phyloP scores from a whole-genome alignment of 345 rosid species.

The Viola odorata region DNA sequence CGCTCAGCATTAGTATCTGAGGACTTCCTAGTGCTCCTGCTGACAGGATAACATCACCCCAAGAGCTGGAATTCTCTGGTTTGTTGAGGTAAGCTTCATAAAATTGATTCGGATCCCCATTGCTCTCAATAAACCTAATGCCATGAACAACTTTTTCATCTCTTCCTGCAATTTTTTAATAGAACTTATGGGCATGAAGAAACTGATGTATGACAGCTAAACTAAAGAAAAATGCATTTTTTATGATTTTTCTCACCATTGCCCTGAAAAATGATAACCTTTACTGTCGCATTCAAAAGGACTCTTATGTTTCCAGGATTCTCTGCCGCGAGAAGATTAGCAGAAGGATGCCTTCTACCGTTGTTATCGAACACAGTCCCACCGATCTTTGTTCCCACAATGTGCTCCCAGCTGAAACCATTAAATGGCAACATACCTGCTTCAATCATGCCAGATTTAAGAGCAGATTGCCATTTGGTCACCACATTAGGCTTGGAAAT shows the following conservation, averaged over 20 bases:
- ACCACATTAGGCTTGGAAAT: slow-evolving; percentile 43
- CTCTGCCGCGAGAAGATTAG: slow-evolving; percentile 48
- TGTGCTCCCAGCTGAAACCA: slow-evolving; percentile 51
- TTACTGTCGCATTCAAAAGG: slow-evolving; percentile 48
- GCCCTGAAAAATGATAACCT: slow-evolving; percentile 11
- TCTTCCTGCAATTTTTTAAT: not conserved
- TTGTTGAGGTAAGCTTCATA: slow-evolving; percentile 13
- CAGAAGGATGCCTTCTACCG: slow-evolving; percentile 58
- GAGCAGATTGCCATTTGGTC: slow-evolving; percentile 44
- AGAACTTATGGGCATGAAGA: not conserved
- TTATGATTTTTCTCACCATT: slow-evolving; percentile 31
- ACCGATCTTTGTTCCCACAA: slow-evolving; percentile 62
- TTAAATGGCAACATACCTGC: slow-evolving; percentile 51
- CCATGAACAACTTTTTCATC: not conserved
- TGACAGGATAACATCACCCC: slow-evolving; percentile 54
- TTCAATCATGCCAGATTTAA: slow-evolving; percentile 52
- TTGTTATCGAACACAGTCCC: slow-evolving; percentile 46
- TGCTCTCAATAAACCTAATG: not conserved
- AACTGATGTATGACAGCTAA: not conserved
- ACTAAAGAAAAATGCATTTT: slow-evolving; percentile 13
- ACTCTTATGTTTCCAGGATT: slow-evolving; percentile 35
- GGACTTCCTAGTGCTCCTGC: slow-evolving; percentile 74
- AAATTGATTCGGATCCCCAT: not conserved
- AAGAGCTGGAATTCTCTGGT: slow-evolving; percentile 19
- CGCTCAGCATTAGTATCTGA: slow-evolving; percentile 52